These are phyloP conservation scores for Bipolaris gigantea DNA, from an alignment of 2,329 filamentous ascomycete genomes.

Conservation along the genomic window DNA sequence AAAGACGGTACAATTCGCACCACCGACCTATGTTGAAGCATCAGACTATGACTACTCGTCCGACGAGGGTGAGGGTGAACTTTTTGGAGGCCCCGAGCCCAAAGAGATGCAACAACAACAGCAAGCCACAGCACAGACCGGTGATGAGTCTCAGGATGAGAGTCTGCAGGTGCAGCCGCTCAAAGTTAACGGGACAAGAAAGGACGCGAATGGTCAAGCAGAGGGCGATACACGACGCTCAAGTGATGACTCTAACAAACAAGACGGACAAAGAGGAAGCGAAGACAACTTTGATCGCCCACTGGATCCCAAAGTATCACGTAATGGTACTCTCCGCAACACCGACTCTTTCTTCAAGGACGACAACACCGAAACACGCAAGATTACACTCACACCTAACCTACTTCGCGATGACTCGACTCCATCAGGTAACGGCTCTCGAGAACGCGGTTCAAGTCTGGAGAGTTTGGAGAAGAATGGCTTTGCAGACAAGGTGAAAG, in stretches of 20 bases:
- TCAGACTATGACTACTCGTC: conserved; percentile 84
- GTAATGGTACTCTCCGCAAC: conserved; percentile 84
- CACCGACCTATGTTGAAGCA: conserved; percentile 85
- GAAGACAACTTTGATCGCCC: conserved; percentile 66
- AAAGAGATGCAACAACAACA: conserved; percentile 28
- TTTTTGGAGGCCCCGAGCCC: conserved; percentile 42
- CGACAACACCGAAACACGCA: conserved; percentile 91
- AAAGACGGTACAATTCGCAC: conserved; percentile 84
- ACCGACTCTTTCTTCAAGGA: conserved; percentile 98
- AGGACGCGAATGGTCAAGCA: conserved; percentile 24
- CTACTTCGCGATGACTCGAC: conserved; percentile 77
- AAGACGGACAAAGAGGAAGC: conserved; percentile 58
- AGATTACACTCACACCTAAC: conserved; percentile 94
- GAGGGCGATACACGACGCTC: conserved; percentile 33
- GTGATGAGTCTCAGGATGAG: conserved; percentile 49
- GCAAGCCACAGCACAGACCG: conserved; percentile 25
- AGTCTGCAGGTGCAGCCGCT: conserved; percentile 43
- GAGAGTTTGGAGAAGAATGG: conserved; percentile 74
- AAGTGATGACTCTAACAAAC: conserved; percentile 46
- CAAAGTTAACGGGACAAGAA: conserved; percentile 40
- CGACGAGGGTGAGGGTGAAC: conserved; percentile 65
- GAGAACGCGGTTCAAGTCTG: conserved; percentile 65
- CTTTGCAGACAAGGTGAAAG: conserved; percentile 63
- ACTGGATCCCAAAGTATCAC: conserved; percentile 55
- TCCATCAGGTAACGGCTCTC: conserved; percentile 41